Evolutionary conservation across 495 filamentous ascomycete species (phyloP).

Genomic region (Xanthoparmelia taractica): DNA sequence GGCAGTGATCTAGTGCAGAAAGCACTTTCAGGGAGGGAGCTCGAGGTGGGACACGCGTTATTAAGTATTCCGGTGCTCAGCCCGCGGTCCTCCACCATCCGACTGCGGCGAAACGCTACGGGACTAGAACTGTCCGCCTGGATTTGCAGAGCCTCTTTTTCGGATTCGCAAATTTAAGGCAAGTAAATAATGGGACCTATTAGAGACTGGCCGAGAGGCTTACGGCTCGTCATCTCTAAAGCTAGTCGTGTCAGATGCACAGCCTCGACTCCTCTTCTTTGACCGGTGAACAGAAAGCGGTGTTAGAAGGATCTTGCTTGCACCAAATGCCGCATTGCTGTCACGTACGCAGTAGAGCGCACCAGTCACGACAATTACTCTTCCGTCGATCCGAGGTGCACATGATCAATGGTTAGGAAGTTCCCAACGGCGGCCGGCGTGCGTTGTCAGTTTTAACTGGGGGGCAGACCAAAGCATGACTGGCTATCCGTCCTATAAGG

Average conservation of each 20-base stretch:
- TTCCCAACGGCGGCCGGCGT: neutral
- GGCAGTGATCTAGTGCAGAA: neutral
- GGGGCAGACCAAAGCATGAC: neutral
- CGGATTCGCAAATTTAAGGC: slow-evolving; percentile 1
- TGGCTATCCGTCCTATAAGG: neutral
- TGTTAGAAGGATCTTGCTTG: neutral
- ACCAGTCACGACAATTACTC: neutral
- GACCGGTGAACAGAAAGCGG: neutral
- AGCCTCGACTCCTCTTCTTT: neutral
- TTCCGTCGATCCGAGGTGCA: neutral
- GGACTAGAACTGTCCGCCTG: neutral
- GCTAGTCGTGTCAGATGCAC: neutral
- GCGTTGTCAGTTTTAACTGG: neutral
- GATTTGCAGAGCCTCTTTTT: slow-evolving; percentile 1
- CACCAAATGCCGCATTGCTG: slow-evolving; percentile 2
- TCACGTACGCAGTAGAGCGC: neutral
- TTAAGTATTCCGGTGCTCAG: slow-evolving; percentile 1
- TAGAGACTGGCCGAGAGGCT: neutral
- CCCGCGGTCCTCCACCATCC: neutral
- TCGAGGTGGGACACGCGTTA: neutral
- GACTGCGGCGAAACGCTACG: neutral
- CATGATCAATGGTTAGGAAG: neutral
- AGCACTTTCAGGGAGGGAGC: neutral
- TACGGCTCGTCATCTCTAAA: neutral
- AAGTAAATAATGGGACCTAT: slow-evolving; percentile 1